Base-by-base conservation (phyloP, 352 stramenopile species). In the Phytophthora pluvialis region DNA sequence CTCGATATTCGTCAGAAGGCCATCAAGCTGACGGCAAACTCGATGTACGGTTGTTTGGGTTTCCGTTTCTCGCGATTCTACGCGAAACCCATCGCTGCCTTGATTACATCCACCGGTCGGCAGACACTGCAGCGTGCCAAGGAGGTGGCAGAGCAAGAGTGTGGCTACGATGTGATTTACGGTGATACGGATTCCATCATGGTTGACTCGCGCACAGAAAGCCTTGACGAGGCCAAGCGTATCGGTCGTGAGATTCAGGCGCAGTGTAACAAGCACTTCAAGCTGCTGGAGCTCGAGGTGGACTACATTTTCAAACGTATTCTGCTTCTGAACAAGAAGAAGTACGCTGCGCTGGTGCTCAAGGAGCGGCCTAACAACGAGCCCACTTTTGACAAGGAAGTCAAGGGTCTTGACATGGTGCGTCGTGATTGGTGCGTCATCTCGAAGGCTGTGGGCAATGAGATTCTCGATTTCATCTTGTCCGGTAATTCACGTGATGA, bases 151-250 rank as follows among this genome's bases (percentile, higher is more conserved):
- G 94, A 99, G 70, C 90, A 98, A 52, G 87, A 98, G 61, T 97
- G 99, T 61, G 97, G 96, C 29, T 95, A 99, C 44, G 98, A 99
- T 61, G 98, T 99, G 3, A 98, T 99, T 51, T 99, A 99, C 71
- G 98, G 98, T 75, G 98, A 99, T 83, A 99, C 98, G n/a, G 98
- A 99, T 81, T 99, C 94, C 43, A 99, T 99, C 75, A 99, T 99
- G 98, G 98, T 99, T 56, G 86, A 97, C 70, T 96, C 88, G 32
- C 87, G 91, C 33, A 98, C 94, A 36, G 97, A 94, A 59, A 94
- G 98, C 59, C 76, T 98, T 1, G 88, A 92, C 8, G 92, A 98
- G 43, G 97, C 98, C 0, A 97, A 97, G 59, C 83, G 94, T 38
- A 93, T 99, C 36, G 97, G 96, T 60, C 83, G 83, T 33, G 83